Evolutionary conservation across 2,329 filamentous ascomycete species (phyloP).

Genomic region (Colletotrichum cuscutae): DNA sequence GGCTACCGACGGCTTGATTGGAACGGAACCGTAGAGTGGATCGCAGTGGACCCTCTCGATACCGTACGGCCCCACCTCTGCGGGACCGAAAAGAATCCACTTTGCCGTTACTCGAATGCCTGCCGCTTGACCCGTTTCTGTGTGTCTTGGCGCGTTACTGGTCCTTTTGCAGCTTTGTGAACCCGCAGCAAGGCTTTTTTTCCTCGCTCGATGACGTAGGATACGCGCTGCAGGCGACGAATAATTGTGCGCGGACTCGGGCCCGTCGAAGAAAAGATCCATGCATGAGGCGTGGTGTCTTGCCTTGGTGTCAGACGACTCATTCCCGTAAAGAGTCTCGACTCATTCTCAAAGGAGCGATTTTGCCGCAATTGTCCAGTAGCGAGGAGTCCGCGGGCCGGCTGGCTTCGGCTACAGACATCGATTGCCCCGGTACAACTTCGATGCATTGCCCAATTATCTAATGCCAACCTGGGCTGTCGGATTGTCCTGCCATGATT

Average conservation of each 20-base stretch:
- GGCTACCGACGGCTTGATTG: conserved; percentile 5
- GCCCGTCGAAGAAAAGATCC: not conserved
- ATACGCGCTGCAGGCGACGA: not conserved
- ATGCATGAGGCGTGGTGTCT: not conserved
- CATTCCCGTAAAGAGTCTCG: not conserved
- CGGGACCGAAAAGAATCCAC: not conserved
- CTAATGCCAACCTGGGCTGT: conserved; percentile 2
- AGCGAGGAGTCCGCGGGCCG: not conserved
- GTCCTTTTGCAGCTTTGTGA: not conserved
- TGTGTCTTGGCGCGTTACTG: not conserved
- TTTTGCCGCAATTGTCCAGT: too few relatives aligned
- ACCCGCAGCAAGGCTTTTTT: not conserved
- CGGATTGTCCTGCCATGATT: not conserved
- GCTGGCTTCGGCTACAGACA: not conserved
- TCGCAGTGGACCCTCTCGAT: not conserved
- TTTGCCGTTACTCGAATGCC: not conserved
- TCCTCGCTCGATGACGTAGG: not conserved
- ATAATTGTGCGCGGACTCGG: not conserved
- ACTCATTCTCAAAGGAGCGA: not conserved
- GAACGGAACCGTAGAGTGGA: not conserved
- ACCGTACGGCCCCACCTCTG: not conserved
- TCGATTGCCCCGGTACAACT: not conserved
- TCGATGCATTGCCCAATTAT: not conserved
- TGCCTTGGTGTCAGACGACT: not conserved
- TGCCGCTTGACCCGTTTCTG: conserved; percentile 2